Evolutionary conservation across 441 rosid species (phyloP).

Genomic region (Populus hybrid): DNA sequence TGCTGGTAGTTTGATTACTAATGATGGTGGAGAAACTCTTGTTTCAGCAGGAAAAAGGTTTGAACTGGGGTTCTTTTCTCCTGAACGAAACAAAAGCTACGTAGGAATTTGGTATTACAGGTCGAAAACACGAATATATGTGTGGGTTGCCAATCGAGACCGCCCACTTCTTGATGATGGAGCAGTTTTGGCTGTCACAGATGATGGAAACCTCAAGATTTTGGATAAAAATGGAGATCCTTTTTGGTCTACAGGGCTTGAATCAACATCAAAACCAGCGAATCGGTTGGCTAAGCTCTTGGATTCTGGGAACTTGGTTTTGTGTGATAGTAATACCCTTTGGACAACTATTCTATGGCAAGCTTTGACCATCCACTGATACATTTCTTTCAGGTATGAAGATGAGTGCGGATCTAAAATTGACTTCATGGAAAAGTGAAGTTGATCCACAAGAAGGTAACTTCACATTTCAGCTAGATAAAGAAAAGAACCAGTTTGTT

Average conservation of each 20-base stretch:
- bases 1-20: neutral
- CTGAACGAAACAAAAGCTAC: constrained; percentile 20
- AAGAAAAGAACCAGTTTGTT: neutral
- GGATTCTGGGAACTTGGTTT: constrained; percentile 40
- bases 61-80: constrained; percentile 39
- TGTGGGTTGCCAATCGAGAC: constrained; percentile 44
- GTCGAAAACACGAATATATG: constrained; percentile 15
- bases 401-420: neutral
- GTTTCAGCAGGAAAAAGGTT: too few relatives aligned
- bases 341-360: too few relatives aligned
- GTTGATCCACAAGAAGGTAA: too few relatives aligned
- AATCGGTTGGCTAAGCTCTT: constrained; percentile 14
- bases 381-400: neutral
- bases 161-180: constrained; percentile 9
- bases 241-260: constrained; percentile 13
- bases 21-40: neutral
- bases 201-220: constrained; percentile 22
- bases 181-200: constrained; percentile 10
- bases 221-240: neutral
- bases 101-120: constrained; percentile 37
- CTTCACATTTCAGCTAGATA: neutral
- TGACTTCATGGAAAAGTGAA: neutral
- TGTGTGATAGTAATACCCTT: neutral
- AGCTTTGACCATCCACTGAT: too few relatives aligned
- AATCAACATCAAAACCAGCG: neutral